Evolutionary conservation across 2,329 filamentous ascomycete genomes (phyloP), one percentile per base, ranked within the genome.

Genomic region (Trichoderma cornu-damae): DNA sequence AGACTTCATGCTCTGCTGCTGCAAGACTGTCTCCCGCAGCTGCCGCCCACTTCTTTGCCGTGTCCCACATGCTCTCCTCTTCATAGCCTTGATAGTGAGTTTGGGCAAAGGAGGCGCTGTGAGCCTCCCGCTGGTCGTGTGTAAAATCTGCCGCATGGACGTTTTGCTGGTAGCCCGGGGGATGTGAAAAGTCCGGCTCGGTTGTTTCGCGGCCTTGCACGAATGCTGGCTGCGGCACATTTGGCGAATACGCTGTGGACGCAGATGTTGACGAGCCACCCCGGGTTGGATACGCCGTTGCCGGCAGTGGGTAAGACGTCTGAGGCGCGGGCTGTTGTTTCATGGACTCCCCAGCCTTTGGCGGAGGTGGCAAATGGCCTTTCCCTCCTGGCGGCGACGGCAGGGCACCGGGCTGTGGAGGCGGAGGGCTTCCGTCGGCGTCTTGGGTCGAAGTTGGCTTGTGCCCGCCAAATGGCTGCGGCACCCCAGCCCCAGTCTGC

Each of bases 1-100:
- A 86, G 22, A 86, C 77, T 69, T 85, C 81, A 50, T 72, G 74
- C 72, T 86, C 83, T 12, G 81, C 82, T 12, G 77, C 79, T 7
- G 77, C 79, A 26, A 86, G 69, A 66, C 77, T 81, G 60, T 79
- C 78, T 50, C 83, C 82, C 6, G 82, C 83, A 32, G 76, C 77
- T 59, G 76, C 72, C 44, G 79, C 81, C 75, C 80, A 78, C 68
- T 81, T 83, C 73, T 80, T 83, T 9, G 81, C 81, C 46, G 77
- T 70, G 56, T 75, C 75, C 80, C 80, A 83, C 5, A 83, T 70
- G n/a, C 78, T 75, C 3, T 75, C 73, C 16, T 75, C 75, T 24
- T 67, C 67, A 24, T 66, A 66, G 22, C 68, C 67, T 62, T 62
- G 63, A 3, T 47, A 47, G 3, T 59, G 47, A 30, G 65, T 58